These are phyloP conservation scores for Solanum piurae DNA, from an alignment of 257 asterid species.

Conservation along the genomic window DNA sequence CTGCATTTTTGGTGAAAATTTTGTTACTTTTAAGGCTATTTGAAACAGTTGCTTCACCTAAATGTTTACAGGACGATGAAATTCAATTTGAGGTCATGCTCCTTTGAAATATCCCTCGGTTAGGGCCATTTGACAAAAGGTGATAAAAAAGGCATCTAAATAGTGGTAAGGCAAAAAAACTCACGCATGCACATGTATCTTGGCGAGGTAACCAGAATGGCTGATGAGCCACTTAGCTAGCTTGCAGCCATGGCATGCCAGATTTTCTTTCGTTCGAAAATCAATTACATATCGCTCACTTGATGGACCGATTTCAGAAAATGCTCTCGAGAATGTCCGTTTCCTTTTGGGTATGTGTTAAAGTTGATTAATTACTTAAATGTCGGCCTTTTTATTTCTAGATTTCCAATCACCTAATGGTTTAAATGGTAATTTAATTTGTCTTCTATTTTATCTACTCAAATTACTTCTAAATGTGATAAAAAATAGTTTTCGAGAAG, in stretches of 20 bases:
- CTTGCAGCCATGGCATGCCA: background rate
- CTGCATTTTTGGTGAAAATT: background rate
- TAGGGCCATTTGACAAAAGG: background rate
- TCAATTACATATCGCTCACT: slow-evolving; percentile 12
- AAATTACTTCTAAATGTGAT: background rate
- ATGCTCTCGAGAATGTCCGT: slow-evolving; percentile 76
- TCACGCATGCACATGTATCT: background rate
- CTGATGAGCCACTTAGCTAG: background rate
- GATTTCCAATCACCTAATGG: too few relatives aligned
- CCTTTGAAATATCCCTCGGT: background rate
- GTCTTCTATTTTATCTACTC: too few relatives aligned
- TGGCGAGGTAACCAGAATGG: background rate
- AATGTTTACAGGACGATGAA: background rate
- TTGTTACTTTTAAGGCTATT: background rate
- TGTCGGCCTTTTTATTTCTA: too few relatives aligned
- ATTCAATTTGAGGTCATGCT: background rate
- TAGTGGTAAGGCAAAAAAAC: background rate
- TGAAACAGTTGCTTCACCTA: background rate
- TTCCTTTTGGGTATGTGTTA: slow-evolving; percentile 53
- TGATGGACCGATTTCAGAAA: slow-evolving; percentile 82
- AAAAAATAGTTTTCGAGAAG: background rate
- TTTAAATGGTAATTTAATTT: too few relatives aligned
- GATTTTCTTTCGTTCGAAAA: too few relatives aligned
- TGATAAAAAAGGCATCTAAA: background rate
- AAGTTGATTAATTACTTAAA: background rate